Percentiles rank a stretch among this genome's conserved stretches.
Evolutionary conservation across 2,329 filamentous ascomycete species (phyloP).

Genomic region (Magnaporthiopsis incrustans): DNA sequence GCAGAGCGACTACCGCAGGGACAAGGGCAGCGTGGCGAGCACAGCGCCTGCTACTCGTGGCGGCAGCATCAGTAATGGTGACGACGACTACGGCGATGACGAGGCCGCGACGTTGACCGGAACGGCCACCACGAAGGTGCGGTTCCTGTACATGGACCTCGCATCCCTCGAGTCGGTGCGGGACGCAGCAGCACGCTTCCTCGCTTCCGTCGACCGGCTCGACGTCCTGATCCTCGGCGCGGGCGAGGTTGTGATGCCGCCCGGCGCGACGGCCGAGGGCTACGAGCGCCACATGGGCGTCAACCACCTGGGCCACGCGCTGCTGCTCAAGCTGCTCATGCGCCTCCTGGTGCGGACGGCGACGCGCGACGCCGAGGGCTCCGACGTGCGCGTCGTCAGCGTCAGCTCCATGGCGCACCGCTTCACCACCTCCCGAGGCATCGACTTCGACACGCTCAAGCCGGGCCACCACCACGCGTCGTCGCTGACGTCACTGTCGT

Average conservation of each 20-base stretch:
- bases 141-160: conserved; percentile 35
- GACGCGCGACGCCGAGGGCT: conserved; percentile 9
- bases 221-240: conserved; percentile 39
- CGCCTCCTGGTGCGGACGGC: conserved; percentile 18
- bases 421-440: conserved; percentile 14
- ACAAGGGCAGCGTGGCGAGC: neutral
- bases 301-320: conserved; percentile 37
- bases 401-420: conserved; percentile 18
- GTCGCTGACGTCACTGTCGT: neutral
- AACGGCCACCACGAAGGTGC: conserved; percentile 14
- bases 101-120: neutral
- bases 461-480: neutral
- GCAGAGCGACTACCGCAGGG: neutral
- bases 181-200: conserved; percentile 29
- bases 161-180: conserved; percentile 33
- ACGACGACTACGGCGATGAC: neutral
- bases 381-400: conserved; percentile 20
- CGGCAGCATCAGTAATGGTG: neutral
- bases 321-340: conserved; percentile 28
- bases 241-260: conserved; percentile 30
- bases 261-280: conserved; percentile 29
- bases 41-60: neutral
- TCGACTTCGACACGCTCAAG: conserved; percentile 18
- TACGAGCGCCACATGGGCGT: conserved; percentile 37
- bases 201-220: conserved; percentile 24